Conservation (phyloP, 176 grass and related monocot species). For the Bonia amplexicaulis region DNA sequence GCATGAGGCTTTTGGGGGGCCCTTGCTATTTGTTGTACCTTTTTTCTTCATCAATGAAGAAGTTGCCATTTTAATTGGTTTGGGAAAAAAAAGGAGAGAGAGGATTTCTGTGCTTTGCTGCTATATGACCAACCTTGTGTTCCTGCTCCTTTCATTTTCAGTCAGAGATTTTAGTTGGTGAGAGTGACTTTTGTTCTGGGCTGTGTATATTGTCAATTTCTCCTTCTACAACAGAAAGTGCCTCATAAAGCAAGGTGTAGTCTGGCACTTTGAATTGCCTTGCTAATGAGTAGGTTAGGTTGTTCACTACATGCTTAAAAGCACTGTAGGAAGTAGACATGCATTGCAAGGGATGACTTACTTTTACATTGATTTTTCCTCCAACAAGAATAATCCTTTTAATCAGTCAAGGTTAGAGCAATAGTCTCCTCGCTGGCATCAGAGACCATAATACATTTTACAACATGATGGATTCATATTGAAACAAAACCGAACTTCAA, state of each 20-base stretch:
- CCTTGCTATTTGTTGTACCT: constrained; percentile 48
- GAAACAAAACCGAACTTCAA: no score
- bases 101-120: not conserved
- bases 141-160: not conserved
- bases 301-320: constrained; percentile 18
- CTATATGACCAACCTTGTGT: not conserved
- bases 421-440: not conserved
- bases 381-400: not conserved
- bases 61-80: constrained; percentile 33
- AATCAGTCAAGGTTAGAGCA: not conserved
- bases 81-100: not conserved
- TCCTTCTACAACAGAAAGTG: not conserved
- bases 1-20: constrained; percentile 53
- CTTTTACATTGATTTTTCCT: not conserved
- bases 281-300: constrained; percentile 33
- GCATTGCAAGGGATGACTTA: not conserved
- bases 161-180: not conserved
- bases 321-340: constrained; percentile 37
- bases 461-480: not conserved
- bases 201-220: not conserved
- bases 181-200: not conserved
- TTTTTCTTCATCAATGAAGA: constrained; percentile 43
- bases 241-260: not conserved
- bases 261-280: constrained; percentile 9
- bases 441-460: not conserved